Evolutionary conservation across 2,329 filamentous ascomycete genomes (phyloP).

Genomic region (Aspergillus pseudoterreus): DNA sequence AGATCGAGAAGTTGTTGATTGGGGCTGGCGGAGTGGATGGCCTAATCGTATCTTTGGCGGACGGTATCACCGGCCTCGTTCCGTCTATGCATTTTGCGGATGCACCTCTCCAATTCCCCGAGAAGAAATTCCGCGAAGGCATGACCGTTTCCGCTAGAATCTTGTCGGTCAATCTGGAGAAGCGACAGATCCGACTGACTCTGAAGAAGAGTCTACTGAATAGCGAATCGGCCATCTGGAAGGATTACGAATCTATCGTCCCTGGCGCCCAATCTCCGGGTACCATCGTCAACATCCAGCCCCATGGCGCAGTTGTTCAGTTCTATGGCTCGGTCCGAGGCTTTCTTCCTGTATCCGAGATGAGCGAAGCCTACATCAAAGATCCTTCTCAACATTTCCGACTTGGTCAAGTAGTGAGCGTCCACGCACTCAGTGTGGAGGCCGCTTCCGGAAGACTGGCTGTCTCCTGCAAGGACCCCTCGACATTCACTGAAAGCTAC

Average conservation of each 20-base stretch:
- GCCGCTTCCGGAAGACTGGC: conserved; percentile 67
- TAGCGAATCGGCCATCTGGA: conserved; percentile 76
- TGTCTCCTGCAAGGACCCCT: conserved; percentile 89
- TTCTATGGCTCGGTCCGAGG: conserved; percentile 83
- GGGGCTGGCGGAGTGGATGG: conserved; percentile 75
- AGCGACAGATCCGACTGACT: conserved; percentile 78
- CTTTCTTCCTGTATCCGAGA: conserved; percentile 89
- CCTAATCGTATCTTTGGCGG: conserved; percentile 76
- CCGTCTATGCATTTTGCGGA: conserved; percentile 86
- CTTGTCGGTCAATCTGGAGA: conserved; percentile 71
- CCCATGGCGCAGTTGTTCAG: conserved; percentile 79
- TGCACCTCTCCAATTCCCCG: conserved; percentile 80
- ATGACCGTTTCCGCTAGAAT: conserved; percentile 81
- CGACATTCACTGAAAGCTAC: conserved; percentile 73
- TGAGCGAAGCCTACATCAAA: conserved; percentile 95
- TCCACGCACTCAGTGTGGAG: conserved; percentile 81
- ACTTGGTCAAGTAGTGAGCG: conserved; percentile 83
- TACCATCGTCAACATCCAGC: conserved; percentile 77
- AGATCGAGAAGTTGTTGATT: conserved; percentile 78
- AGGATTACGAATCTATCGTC: conserved; percentile 68
- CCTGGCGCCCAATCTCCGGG: conserved; percentile 77
- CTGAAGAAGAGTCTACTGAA: conserved; percentile 94
- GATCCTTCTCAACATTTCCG: conserved; percentile 88
- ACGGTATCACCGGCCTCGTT: conserved; percentile 85
- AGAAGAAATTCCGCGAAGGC: conserved; percentile 92